Evolutionary conservation across 768 basidiomycete species (phyloP).

Genomic region (Obba rivulosa): DNA sequence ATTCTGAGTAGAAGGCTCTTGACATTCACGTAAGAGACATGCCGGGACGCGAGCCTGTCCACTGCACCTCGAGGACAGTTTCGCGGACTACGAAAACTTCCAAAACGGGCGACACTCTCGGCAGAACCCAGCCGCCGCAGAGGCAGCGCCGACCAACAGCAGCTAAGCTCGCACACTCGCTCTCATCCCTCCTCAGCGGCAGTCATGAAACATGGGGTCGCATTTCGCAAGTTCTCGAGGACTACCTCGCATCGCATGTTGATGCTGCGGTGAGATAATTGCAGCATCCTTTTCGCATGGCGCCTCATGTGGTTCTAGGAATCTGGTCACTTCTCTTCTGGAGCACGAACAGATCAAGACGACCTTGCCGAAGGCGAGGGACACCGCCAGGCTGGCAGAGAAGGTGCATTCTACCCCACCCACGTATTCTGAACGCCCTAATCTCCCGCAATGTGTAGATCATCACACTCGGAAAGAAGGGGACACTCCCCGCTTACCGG

Average conservation of each 20-base stretch:
- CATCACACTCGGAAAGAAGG: conserved; percentile 89
- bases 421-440: not conserved
- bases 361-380: conserved; percentile 91
- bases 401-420: conserved; percentile 47
- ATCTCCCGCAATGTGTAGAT: conserved; percentile 41
- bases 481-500: conserved; percentile 60
- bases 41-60: too few relatives aligned
- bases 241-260: conserved; percentile 89
- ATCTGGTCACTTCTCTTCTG: conserved; percentile 89
- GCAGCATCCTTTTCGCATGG: not conserved
- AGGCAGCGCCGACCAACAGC: too few relatives aligned
- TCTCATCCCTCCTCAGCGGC: conserved; percentile 6
- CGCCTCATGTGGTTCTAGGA: conserved; percentile 27
- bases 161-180: conserved; percentile 5
- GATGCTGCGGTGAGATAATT: conserved; percentile 71
- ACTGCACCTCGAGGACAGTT: too few relatives aligned
- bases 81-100: too few relatives aligned
- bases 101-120: too few relatives aligned
- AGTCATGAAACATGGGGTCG: conserved; percentile 90
- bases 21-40: too few relatives aligned
- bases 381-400: conserved; percentile 86
- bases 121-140: too few relatives aligned
- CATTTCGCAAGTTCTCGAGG: conserved; percentile 88
- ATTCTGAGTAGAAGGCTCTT: too few relatives aligned
- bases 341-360: conserved; percentile 96